Evolutionary conservation across 768 basidiomycete genomes (phyloP).

Genomic region (Stropharia rugosoannulata): DNA sequence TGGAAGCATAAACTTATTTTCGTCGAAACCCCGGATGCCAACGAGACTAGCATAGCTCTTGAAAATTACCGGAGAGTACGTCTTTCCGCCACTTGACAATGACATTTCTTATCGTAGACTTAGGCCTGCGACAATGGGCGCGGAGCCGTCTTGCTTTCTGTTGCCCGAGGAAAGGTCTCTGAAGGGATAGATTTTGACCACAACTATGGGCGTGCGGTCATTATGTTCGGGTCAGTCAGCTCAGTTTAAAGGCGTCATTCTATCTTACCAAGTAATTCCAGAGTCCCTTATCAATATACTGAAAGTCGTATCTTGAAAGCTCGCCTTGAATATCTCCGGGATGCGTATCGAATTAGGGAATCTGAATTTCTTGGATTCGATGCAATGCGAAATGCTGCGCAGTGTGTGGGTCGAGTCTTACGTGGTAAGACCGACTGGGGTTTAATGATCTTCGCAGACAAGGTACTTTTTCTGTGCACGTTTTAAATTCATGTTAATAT

Average conservation of each 20-base stretch:
- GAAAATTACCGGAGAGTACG: constrained; percentile 93
- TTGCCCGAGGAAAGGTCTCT: constrained; percentile 98
- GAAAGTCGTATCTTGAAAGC: constrained; percentile 97
- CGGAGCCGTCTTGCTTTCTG: constrained; percentile 93
- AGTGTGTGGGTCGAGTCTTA: constrained; percentile 96
- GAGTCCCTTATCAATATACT: constrained; percentile 96
- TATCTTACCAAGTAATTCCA: constrained; percentile 24
- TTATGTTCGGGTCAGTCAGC: constrained; percentile 90
- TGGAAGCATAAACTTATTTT: constrained; percentile 99
- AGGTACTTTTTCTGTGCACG: constrained; percentile 46
- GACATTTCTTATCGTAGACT: constrained; percentile 7
- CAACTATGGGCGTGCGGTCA: constrained; percentile 97
- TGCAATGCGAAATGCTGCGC: constrained; percentile 98
- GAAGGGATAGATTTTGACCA: constrained; percentile 99
- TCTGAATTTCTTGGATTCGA: constrained; percentile 99
- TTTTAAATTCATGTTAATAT: neutral
- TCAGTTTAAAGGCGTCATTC: neutral
- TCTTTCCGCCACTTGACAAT: neutral
- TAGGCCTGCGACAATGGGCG: constrained; percentile 97
- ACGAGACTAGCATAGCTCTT: constrained; percentile 96
- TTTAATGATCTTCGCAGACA: constrained; percentile 98
- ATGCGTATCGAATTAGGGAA: constrained; percentile 96
- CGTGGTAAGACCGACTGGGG: constrained; percentile 99
- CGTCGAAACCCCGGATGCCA: constrained; percentile 98
- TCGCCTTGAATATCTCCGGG: constrained; percentile 95